Evolutionary conservation across 139 green algal species (phyloP).

Genomic region (Protoeuglena noctilucae): DNA sequence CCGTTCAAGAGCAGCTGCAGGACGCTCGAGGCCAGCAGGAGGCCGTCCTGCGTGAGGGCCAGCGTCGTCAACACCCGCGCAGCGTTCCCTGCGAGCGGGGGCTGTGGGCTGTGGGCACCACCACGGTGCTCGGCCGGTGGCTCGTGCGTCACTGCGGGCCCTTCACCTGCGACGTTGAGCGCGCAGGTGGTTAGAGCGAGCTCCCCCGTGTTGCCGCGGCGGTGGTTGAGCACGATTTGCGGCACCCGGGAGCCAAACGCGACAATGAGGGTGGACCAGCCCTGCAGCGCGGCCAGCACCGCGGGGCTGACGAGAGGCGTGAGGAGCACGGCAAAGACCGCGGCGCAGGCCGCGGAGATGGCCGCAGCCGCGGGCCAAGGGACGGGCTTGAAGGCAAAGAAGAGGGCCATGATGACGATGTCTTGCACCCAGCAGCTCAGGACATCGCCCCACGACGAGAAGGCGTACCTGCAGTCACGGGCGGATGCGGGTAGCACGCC

Average conservation of each 20-base stretch:
- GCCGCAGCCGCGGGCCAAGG: too few species aligned
- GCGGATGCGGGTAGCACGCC: not conserved
- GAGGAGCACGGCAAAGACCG: slow-evolving; percentile 13
- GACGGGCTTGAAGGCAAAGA: slow-evolving; percentile 16
- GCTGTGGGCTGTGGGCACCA: too few species aligned
- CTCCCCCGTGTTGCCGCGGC: slow-evolving; percentile 49
- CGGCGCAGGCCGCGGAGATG: not conserved
- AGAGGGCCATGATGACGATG: slow-evolving; percentile 34
- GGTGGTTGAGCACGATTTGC: slow-evolving; percentile 57
- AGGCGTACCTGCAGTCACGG: slow-evolving; percentile 23
- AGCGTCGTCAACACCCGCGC: slow-evolving; percentile 51
- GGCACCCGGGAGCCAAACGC: slow-evolving; percentile 33
- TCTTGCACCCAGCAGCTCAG: slow-evolving; percentile 47
- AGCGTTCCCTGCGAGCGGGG: slow-evolving; percentile 34
- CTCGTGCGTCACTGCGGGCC: too few species aligned
- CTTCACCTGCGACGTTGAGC: slow-evolving; percentile 57
- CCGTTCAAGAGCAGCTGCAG: slow-evolving; percentile 15
- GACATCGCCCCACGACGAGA: slow-evolving; percentile 46
- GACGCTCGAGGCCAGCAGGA: slow-evolving; percentile 21
- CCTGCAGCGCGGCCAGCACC: slow-evolving; percentile 28
- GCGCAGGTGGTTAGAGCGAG: slow-evolving; percentile 37
- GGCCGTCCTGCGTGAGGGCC: slow-evolving; percentile 36
- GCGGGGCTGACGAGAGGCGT: slow-evolving; percentile 14
- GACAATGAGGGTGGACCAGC: slow-evolving; percentile 33
- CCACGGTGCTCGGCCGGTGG: too few species aligned